phyloP scores from a whole-genome alignment of 306 rosid genomes.

The Mimosa pudica region DNA sequence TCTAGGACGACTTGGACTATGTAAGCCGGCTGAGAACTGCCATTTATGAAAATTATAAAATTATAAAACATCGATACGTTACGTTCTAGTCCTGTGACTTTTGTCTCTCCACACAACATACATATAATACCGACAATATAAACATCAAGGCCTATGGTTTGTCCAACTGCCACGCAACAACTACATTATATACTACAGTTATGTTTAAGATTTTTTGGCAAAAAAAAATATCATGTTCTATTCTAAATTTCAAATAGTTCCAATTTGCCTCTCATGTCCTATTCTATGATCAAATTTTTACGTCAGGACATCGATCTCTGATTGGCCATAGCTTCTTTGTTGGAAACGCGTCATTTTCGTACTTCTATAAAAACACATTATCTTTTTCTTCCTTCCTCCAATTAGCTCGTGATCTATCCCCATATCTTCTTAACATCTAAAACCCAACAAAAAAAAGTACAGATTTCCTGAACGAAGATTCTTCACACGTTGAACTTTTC shows the following conservation, averaged over 20 bases:
- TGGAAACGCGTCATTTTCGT: constrained; percentile 72
- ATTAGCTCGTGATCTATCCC: constrained; percentile 19
- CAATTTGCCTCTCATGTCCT: background rate
- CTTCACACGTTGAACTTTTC: constrained; percentile 6
- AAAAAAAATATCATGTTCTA: no score
- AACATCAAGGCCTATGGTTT: background rate
- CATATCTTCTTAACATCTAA: background rate
- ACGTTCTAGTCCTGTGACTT: background rate
- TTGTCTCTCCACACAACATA: background rate
- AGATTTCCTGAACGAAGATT: constrained; percentile 16
- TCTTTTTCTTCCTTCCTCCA: constrained; percentile 19
- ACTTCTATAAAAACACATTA: constrained; percentile 25
- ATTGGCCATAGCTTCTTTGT: constrained; percentile 34
- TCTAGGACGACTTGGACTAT: constrained; percentile 2
- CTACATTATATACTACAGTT: background rate
- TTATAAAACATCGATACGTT: background rate
- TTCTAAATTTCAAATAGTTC: background rate
- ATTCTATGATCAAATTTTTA: constrained; percentile 4
- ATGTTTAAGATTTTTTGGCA: background rate
- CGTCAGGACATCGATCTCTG: background rate
- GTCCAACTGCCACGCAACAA: constrained; percentile 4
- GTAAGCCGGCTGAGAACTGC: constrained; percentile 6
- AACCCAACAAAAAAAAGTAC: constrained; percentile 4
- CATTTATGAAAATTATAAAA: background rate
- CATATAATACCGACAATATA: background rate